Percentiles rank a stretch among this genome's conserved stretches.
Conservation (phyloP, 345 rosid genomes). For the Turnera subulata region DNA sequence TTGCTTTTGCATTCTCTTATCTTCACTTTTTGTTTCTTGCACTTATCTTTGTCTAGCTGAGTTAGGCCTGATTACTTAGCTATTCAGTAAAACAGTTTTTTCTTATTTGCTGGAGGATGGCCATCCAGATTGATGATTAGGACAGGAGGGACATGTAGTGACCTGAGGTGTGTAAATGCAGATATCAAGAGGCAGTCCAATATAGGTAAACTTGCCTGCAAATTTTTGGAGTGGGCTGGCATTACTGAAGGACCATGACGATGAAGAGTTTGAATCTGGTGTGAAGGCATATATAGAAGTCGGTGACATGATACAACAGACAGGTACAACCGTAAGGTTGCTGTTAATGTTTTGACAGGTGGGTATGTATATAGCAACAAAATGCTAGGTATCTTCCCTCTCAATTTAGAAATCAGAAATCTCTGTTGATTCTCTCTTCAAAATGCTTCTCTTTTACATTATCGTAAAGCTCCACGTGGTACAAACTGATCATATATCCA, state of each 20-base stretch:
- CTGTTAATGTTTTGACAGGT: conserved; percentile 12
- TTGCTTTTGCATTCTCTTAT: no score
- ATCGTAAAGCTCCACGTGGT: neutral
- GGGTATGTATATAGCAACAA: conserved; percentile 18
- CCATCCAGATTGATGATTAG: conserved; percentile 5
- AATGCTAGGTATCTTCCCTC: neutral
- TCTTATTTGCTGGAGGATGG: conserved; percentile 5
- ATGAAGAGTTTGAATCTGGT: neutral
- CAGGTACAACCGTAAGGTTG: conserved; percentile 23
- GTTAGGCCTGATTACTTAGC: no score
- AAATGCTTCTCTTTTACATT: neutral
- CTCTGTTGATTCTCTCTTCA: neutral
- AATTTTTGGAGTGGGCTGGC: neutral
- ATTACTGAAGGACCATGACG: neutral
- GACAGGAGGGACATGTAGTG: conserved; percentile 11
- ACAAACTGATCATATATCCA: neutral
- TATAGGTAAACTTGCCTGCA: conserved; percentile 19
- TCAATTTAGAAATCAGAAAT: neutral
- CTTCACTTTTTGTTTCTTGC: no score
- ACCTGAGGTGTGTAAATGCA: conserved; percentile 24
- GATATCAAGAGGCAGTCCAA: conserved; percentile 40
- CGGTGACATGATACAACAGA: conserved; percentile 5
- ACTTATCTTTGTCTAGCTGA: no score
- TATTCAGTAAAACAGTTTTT: no score
- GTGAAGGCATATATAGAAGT: conserved; percentile 5